Evolutionary conservation across 2,329 filamentous ascomycete species (phyloP), one percentile per base, ranked within the genome.

Genomic region (Chalaropsis ovoidea): DNA sequence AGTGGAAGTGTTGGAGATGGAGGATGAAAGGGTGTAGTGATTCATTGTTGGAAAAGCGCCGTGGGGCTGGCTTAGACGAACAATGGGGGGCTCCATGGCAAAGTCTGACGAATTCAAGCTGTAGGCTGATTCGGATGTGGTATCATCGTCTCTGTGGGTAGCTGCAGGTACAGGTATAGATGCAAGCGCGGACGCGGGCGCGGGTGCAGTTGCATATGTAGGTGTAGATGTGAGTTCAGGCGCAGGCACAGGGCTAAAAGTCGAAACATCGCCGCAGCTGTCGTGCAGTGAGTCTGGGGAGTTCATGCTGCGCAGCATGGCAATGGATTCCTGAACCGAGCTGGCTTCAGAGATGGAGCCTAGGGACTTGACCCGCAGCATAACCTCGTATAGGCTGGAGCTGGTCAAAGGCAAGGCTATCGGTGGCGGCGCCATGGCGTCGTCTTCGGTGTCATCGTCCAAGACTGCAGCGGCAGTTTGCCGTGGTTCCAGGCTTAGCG

Each of bases 271-370:
- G n/a, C 15, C 54, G 15, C 54, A 58, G 54, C 17, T 15, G n/a
- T 58, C 54, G 24, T 39, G 24, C 31, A 58, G 31, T 39, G 54
- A 58, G 54, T 58, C 27, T 31, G 54, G 54, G n/a, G 54, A 35
- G 54, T 58, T 58, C 54, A 58, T 58, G 31, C 54, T 58, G 54
- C 54, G 60, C 31, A 66, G 60, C 60, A 66, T 58, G 24, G 64
- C 47, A 62, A 66, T 61, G 47, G 64, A 66, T 31, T 66, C 64
- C 27, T 66, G 60, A 42, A 66, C 35, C 39, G 64, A 66, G 64
- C 39, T 62, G 19, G 64, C 47, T 47, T 66, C 64, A 42, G 64
- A 49, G 54, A 62, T 54, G 11, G 61, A 61, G 7, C 63, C 63
- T 19, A 65, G 22, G 2, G 47, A 54, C 39, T 66, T 66, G 15